phyloP scores from a whole-genome alignment of 805 yeast genomes.

The Yamadazyma sp. region DNA sequence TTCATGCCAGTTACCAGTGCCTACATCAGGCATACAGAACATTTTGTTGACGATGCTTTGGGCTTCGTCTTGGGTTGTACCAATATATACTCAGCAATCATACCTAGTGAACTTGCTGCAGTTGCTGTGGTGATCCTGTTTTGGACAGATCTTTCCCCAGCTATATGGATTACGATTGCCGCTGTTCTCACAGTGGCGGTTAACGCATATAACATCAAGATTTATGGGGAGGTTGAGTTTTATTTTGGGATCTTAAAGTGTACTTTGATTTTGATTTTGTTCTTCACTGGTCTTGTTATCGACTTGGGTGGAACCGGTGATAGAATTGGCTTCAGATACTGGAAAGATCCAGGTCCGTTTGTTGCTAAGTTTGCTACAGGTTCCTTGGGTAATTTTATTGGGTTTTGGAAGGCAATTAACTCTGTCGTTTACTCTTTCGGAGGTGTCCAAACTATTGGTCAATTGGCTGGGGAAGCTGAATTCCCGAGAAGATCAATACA shows the following conservation, averaged over 20 bases:
- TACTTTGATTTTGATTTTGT: slow-evolving; percentile 22
- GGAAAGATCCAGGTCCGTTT: slow-evolving; percentile 39
- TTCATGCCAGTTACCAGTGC: slow-evolving; percentile 40
- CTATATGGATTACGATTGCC: slow-evolving; percentile 45
- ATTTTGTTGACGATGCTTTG: slow-evolving; percentile 43
- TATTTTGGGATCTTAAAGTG: slow-evolving; percentile 26
- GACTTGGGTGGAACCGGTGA: slow-evolving; percentile 26
- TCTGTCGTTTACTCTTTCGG: slow-evolving; percentile 40
- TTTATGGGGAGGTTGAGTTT: slow-evolving; percentile 32
- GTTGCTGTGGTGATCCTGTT: slow-evolving; percentile 46
- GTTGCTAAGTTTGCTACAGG: slow-evolving; percentile 35
- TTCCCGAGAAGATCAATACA: slow-evolving; percentile 33
- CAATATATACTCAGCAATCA: slow-evolving; percentile 29
- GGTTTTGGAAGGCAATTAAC: slow-evolving; percentile 32
- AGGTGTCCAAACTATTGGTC: slow-evolving; percentile 28
- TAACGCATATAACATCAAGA: slow-evolving; percentile 40
- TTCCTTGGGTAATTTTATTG: slow-evolving; percentile 32
- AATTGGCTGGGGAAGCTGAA: slow-evolving; percentile 33
- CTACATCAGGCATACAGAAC: slow-evolving; percentile 35
- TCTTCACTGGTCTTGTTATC: slow-evolving; percentile 21
- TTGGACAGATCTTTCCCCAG: slow-evolving; percentile 47
- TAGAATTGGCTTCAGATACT: slow-evolving; percentile 35
- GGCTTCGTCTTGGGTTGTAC: slow-evolving; percentile 50
- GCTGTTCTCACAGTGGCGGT: slow-evolving; percentile 32
- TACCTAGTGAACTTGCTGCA: slow-evolving; percentile 47